Conservation (phyloP, 2,329 filamentous ascomycete species). For the Monilinia polystroma region DNA sequence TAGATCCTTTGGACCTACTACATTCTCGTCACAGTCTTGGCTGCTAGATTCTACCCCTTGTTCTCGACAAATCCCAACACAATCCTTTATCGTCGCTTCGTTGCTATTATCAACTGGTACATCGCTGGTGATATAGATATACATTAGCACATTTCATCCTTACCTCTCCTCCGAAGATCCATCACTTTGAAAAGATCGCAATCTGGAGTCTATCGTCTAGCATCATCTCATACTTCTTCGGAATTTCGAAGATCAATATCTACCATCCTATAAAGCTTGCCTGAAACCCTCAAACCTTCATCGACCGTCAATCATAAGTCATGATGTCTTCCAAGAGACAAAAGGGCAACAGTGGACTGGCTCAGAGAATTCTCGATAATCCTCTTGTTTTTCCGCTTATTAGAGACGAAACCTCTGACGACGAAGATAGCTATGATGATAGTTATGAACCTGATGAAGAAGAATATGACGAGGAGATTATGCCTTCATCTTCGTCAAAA, state of each 20-base stretch:
- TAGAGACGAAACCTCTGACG: background rate
- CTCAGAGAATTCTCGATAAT: background rate
- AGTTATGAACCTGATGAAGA: background rate
- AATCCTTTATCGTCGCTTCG: background rate
- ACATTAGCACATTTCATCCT: background rate
- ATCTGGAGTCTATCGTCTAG: background rate
- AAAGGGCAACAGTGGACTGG: background rate
- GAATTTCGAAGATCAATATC: background rate
- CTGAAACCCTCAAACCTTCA: background rate
- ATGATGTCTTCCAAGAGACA: background rate
- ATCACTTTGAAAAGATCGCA: background rate
- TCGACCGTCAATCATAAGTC: background rate
- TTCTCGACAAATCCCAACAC: background rate
- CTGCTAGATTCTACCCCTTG: background rate
- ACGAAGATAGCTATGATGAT: slow-evolving; percentile 1
- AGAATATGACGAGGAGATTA: background rate
- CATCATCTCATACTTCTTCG: background rate
- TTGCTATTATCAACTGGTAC: background rate
- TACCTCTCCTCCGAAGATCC: background rate
- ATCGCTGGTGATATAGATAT: background rate
- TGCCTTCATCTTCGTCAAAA: background rate
- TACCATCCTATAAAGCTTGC: background rate
- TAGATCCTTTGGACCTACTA: background rate
- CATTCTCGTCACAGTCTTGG: background rate
- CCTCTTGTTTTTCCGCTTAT: background rate